phyloP scores from a whole-genome alignment of 805 yeast genomes.

The Ogataea nitratoaversa region DNA sequence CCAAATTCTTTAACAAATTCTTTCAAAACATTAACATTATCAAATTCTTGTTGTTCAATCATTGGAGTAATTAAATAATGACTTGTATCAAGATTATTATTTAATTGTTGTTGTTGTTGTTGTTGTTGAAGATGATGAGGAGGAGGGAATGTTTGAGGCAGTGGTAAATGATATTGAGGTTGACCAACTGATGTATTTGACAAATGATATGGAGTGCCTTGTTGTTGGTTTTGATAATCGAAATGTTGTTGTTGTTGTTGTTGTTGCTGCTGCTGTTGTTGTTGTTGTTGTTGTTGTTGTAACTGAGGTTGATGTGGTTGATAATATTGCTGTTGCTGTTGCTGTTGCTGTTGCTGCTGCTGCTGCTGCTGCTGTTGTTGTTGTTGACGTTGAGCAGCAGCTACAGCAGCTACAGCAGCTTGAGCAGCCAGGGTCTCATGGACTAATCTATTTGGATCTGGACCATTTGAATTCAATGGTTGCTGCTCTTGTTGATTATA shows the following conservation, averaged over 20 bases:
- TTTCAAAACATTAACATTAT: conserved; percentile 44
- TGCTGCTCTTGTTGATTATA: conserved; percentile 8
- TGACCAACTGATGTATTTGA: not conserved
- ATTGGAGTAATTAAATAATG: conserved; percentile 52
- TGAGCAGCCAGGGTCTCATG: conserved; percentile 18
- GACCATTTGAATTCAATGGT: conserved; percentile 5
- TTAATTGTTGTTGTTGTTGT: conserved; percentile 4
- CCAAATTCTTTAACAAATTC: conserved; percentile 54
- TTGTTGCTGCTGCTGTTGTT: conserved; percentile 6
- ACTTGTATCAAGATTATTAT: conserved; percentile 18
- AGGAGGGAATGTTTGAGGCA: not conserved
- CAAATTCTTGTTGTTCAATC: conserved; percentile 49
- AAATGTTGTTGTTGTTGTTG: conserved; percentile 4
- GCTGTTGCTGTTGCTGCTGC: conserved; percentile 12
- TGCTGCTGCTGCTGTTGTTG: conserved; percentile 4
- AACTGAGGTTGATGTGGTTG: conserved; percentile 10
- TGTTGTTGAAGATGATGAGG: conserved; percentile 3
- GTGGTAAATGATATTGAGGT: conserved; percentile 1
- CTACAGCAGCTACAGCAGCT: conserved; percentile 19
- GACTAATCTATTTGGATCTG: conserved; percentile 15
- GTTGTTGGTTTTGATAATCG: conserved; percentile 8
- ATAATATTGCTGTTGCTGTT: conserved; percentile 9
- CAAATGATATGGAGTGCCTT: conserved; percentile 8
- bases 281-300: conserved; percentile 12
- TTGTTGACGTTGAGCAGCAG: conserved; percentile 18